Base-by-base conservation (phyloP, 768 basidiomycete species). In the Podaxis carcinomalis region DNA sequence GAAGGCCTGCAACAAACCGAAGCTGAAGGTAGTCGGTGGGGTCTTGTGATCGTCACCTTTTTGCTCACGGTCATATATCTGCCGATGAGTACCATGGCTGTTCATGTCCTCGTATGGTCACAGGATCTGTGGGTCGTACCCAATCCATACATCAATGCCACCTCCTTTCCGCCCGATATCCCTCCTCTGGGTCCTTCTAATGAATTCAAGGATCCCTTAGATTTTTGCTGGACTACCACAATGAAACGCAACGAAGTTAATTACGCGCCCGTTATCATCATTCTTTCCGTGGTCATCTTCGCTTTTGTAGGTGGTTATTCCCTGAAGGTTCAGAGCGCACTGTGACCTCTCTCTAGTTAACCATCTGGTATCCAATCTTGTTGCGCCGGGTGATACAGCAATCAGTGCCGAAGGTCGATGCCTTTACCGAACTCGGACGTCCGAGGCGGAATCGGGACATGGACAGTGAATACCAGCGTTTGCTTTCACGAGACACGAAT, bases 141-240 rank as follows among this genome's bases (percentile, higher is more conserved):
- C 0, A 90, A 90, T 68, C 88, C 88, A 3, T 90, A 90, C 66
- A 72, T 72, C 50, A 86, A 87, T 66, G 77, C 81, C 2, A 84
- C 84, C 1, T 67, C 77, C 1, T 77, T 73, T 25, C 80, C 83
- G 2, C 84, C 87, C 1, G 63, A 68, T 1, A 65, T 85, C 0
- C 68, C 78, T 1, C 80, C 83, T 1, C 70, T 89, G 14, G 88
- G 88, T 0, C 82, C 86, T 10, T 21, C 81, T 0, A 76, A 75
- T 56, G 77, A 83, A 65, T 89, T 75, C 68, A 82, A 83, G 44
- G 81, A 83, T 62, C 80, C 88, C 2, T 66, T 87, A 53, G 87
- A 90, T 69, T 90, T 90, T 64, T 92, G 89, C 70, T 92, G 83
- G 75, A 90, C 87, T 3, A 92, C 90, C 0, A 91, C 89, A 0